Evolutionary conservation across 768 basidiomycete species (phyloP), one percentile per base, ranked within the genome.

Genomic region (Boletus tomentosulus): DNA sequence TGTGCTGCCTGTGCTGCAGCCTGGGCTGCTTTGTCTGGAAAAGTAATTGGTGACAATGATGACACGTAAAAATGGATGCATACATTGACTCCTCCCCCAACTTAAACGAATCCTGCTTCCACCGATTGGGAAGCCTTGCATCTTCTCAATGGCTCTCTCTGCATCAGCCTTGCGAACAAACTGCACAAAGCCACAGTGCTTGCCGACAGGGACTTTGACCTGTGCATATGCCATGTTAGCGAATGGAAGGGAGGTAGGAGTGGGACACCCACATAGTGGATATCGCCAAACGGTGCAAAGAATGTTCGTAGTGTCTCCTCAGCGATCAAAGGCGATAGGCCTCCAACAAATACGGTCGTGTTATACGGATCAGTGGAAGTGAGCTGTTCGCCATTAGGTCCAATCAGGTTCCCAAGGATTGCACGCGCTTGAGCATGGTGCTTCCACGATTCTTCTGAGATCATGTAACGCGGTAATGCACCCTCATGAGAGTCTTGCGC

Each of bases 131-230:
- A 94, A 96, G 25, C 92, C 93, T 74, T 96, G 93, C 93, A 96
- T 94, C 72, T 91, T 92, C 72, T 93, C 89, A 56, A 97, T 97
- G 9, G 93, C 92, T 35, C 82, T 78, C 69, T 95, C 92, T 11
- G 94, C 94, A 70, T 97, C 94, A 10, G 82, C 83, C 71, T 96
- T 93, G 59, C 86, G 81, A 27, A 96, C 89, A 63, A 92, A 97
- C 72, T 97, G 94, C 43, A 97, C 94, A 64, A 97, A 97, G 1
- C 94, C 94, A 62, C 94, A 97, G 59, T 94, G 90, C 65, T 96
- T 96, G 48, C 92, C 92, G 42, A 91, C 87, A 11, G 94, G 94
- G n/a, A 97, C 93, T 71, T 95, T 96, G 66, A 96, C 93, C 90
- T 92, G 60, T 42, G 30, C 62, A 39, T 27, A 30, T 50, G 9